Base-by-base conservation (phyloP, 352 stramenopile genomes). In the Phytophthora foliorum region DNA sequence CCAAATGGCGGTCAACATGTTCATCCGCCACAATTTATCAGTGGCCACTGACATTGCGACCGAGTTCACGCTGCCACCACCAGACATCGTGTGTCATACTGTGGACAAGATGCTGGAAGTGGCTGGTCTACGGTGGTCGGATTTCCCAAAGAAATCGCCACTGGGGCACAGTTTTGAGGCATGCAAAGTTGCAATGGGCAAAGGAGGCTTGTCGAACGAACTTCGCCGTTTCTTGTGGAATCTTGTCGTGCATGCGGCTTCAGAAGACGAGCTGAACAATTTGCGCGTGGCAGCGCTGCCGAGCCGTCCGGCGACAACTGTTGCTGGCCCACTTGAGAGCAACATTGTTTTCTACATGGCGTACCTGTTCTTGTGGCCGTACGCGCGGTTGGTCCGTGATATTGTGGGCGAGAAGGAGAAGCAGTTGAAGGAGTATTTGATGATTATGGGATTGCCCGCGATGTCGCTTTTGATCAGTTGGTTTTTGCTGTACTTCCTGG, bases 391-490 rank as follows among this genome's bases (percentile, higher is more conserved):
- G 38, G 80, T 98, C 48, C 91, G 91, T 31, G 82, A 93, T 32
- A 74, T 98, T 19, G 91, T 98, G 34, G 63, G 84, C 32, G 93
- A 98, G 44, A 98, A 98, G 65, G 93, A 98, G 74, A 91, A 84
- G 45, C 82, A 93, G 57, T 69, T 97, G 31, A 94, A 95, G 62
- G 89, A 98, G 51, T 95, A 94, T 58, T 48, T 98, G 73, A 76
- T 97, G 50, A 98, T 98, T 44, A 93, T 97, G 84, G 92, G 92
- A 2, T 39, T 97, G 0, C 67, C 68, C n/a, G 77, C 88, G 0
- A 92, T 91, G 79, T 72, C 84, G 25, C 70, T 95, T 32, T 55
- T 94, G 22, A 49, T 91, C 21, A 93, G 84, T 48, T 96, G 89
- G 89, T 90, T 94, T 53, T 38, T 91, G 41, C 63, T 96, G 7